Evolutionary conservation across 2,329 filamentous ascomycete species (phyloP), one percentile per base, ranked within the genome.

Genomic region (Spiromastix sp.): DNA sequence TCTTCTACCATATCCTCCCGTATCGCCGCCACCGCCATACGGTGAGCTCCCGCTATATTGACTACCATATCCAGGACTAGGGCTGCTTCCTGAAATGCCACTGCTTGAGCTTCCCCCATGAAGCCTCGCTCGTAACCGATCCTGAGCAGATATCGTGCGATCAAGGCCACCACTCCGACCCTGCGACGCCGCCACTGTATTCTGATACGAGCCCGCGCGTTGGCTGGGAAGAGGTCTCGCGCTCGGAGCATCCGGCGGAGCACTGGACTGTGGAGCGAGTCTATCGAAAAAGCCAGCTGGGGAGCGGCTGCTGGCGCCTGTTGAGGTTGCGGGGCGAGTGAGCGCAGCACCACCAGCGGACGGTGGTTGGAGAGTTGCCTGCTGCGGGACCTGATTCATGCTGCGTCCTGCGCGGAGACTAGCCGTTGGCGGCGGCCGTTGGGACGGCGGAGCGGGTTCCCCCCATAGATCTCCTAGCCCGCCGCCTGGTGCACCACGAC

Each of bases 101-200:
- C 32, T 28, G 6, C 30, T 37, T 6, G 76, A 74, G 44, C 75
- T 79, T 31, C 74, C 71, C n/a, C 75, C 77, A 70, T 85, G 85
- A 30, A 94, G 63, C 42, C 84, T 68, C 49, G 86, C 84, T 53
- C 85, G 84, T 48, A 95, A 65, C 47, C 84, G 70, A 48, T 93
- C 84, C 61, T 93, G 84, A 33, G 85, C 85, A 13, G 78, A 76
- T 21, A 68, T 68, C 48, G 49, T 44, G 53, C 55, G 42, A 65
- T 56, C 50, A 57, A 53, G 42, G 59, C 42, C 40, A 61, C 46
- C 41, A 49, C 38, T 39, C 48, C 68, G 63, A 25, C 52, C 52
- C 32, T 60, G 47, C 32, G 52, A 56, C 52, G 43, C 53, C 49
- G 61, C 52, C 51, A 54, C 47, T 39, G 58, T 19, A 51, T 57